Evolutionary conservation across 805 yeast genomes (phyloP).

Genomic region (Saccharomycopsis sp.): DNA sequence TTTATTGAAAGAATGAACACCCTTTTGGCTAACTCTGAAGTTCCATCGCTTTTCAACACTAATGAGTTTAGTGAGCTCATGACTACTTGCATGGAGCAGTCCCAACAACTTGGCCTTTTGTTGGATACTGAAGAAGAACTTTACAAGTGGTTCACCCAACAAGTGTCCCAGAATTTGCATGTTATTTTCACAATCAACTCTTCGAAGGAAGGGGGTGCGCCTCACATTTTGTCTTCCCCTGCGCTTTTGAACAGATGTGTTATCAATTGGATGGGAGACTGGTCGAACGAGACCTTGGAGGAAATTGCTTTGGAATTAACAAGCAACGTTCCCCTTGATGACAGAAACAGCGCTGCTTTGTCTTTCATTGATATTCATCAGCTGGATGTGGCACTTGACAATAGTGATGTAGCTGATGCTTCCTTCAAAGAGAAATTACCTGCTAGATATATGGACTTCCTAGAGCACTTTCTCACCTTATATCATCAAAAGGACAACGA

Average conservation of each 20-base stretch:
- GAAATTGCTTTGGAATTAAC: slow-evolving; percentile 42
- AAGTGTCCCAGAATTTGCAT: slow-evolving; percentile 65
- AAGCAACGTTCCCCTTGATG: slow-evolving; percentile 43
- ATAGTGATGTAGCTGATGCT: slow-evolving; percentile 19
- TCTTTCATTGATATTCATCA: slow-evolving; percentile 40
- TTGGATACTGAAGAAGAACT: slow-evolving; percentile 63
- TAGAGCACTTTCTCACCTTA: slow-evolving; percentile 35
- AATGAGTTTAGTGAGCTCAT: slow-evolving; percentile 53
- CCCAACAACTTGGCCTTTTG: slow-evolving; percentile 50
- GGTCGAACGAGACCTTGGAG: slow-evolving; percentile 46
- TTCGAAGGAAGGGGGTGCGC: slow-evolving; percentile 29
- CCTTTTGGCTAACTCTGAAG: slow-evolving; percentile 83
- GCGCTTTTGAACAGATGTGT: slow-evolving; percentile 88
- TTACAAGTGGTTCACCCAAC: slow-evolving; percentile 62
- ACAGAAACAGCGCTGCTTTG: slow-evolving; percentile 40
- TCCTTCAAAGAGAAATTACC: slow-evolving; percentile 33
- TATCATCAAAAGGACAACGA: slow-evolving; percentile 37
- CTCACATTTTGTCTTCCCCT: slow-evolving; percentile 63
- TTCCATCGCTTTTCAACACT: slow-evolving; percentile 80
- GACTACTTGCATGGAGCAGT: slow-evolving; percentile 45
- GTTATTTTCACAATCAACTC: slow-evolving; percentile 71
- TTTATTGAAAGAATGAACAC: slow-evolving; percentile 91
- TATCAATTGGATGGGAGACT: slow-evolving; percentile 79
- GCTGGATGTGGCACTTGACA: slow-evolving; percentile 1
- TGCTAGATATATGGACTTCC: slow-evolving; percentile 43